phyloP scores from a whole-genome alignment of 768 basidiomycete species.

The Chiua virens region DNA sequence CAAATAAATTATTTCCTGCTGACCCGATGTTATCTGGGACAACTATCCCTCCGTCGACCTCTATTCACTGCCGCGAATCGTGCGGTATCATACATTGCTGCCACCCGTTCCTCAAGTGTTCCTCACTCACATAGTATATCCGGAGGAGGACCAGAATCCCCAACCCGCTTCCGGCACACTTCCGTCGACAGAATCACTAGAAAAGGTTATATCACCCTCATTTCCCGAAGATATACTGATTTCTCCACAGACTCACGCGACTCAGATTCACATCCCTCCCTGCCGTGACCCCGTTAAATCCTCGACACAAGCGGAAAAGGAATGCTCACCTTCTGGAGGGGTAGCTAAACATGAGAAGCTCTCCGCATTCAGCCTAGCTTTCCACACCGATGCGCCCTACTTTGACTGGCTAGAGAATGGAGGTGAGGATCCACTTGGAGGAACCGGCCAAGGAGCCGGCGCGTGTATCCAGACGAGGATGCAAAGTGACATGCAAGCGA shows the following conservation, averaged over 20 bases:
- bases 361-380: slow-evolving; percentile 73
- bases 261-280: background rate
- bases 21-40: background rate
- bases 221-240: background rate
- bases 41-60: background rate
- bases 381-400: slow-evolving; percentile 51
- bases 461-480: background rate
- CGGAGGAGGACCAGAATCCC: slow-evolving; percentile 7
- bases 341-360: slow-evolving; percentile 12
- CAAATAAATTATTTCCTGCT: slow-evolving; percentile 13
- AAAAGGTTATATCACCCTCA: background rate
- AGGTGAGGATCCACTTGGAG: slow-evolving; percentile 32
- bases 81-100: background rate
- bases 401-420: slow-evolving; percentile 77
- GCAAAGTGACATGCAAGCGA: background rate
- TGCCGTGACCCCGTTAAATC: background rate
- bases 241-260: background rate
- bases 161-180: background rate
- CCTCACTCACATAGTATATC: slow-evolving; percentile 21
- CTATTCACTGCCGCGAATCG: slow-evolving; percentile 1
- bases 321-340: background rate
- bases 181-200: background rate
- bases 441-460: slow-evolving; percentile 22
- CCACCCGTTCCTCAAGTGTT: slow-evolving; percentile 22
- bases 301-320: background rate